These are phyloP conservation scores for Tulasnella sp. DNA, from an alignment of 768 basidiomycete species.

Conservation along the genomic window DNA sequence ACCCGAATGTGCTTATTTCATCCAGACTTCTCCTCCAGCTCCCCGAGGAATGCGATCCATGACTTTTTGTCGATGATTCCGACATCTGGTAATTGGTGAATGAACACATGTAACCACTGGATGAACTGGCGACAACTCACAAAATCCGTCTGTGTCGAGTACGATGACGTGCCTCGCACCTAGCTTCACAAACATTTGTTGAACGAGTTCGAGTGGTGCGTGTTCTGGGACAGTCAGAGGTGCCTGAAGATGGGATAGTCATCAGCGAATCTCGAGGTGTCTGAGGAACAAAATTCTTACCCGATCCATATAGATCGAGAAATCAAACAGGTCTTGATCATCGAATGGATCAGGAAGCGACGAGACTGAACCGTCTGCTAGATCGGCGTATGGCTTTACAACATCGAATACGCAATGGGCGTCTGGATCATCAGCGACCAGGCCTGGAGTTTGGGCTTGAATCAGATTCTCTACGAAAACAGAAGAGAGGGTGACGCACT, in stretches of 20 bases:
- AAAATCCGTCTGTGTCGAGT: constrained; percentile 67
- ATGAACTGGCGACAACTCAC: constrained; percentile 33
- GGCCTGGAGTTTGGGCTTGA: constrained; percentile 31
- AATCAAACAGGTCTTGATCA: constrained; percentile 52
- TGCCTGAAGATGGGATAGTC: constrained; percentile 36
- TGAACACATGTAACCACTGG: constrained; percentile 5
- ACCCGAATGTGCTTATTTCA: too few species aligned
- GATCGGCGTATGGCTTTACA: too few species aligned
- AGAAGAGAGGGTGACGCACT: constrained; percentile 34
- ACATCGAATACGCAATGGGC: constrained; percentile 51
- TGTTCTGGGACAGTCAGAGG: constrained; percentile 75
- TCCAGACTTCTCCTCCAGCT: constrained; percentile 31
- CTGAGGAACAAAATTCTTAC: constrained; percentile 29
- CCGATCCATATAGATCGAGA: constrained; percentile 83
- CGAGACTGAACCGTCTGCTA: too few species aligned
- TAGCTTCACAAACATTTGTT: constrained; percentile 87
- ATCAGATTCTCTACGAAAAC: neutral
- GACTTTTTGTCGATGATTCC: constrained; percentile 90
- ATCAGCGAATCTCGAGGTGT: constrained; percentile 1
- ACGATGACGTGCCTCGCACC: constrained; percentile 85
- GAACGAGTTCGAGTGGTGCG: constrained; percentile 81
- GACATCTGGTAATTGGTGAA: constrained; percentile 39
- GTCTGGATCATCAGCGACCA: constrained; percentile 62
- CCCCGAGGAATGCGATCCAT: constrained; percentile 78
- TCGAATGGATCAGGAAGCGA: constrained; percentile 19